Percentiles rank a stretch among this genome's conserved stretches.
Conservation (phyloP, 1,284 basidiomycete genomes). For the Phylloporus sp. region DNA sequence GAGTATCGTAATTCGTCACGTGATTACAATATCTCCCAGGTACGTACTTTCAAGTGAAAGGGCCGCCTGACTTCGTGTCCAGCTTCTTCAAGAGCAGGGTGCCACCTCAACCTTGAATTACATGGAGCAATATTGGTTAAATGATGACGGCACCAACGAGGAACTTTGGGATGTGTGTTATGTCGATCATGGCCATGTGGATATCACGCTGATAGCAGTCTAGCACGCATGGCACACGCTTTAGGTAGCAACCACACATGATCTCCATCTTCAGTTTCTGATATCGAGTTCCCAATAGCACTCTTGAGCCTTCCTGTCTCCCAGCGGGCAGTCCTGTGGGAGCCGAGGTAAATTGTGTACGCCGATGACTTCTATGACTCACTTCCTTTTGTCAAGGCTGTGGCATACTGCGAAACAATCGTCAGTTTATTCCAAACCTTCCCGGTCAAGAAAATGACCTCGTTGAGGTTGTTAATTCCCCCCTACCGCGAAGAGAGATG, state of each 20-base stretch:
- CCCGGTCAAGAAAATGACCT: no score
- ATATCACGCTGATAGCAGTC: neutral
- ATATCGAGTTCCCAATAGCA: slow-evolving; percentile 49
- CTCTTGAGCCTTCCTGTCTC: slow-evolving; percentile 66
- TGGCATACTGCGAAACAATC: slow-evolving; percentile 75
- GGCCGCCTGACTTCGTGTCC: neutral
- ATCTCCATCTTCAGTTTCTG: slow-evolving; percentile 1
- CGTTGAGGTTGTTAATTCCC: no score
- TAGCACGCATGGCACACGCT: slow-evolving; percentile 83
- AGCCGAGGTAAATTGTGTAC: slow-evolving; percentile 55
- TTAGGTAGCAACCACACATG: slow-evolving; percentile 51
- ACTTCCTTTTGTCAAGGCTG: slow-evolving; percentile 54
- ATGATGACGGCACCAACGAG: slow-evolving; percentile 67
- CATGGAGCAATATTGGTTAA: slow-evolving; percentile 76
- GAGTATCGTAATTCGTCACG: slow-evolving; percentile 72
- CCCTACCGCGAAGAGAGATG: no score
- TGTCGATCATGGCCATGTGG: no score
- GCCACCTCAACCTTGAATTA: slow-evolving; percentile 68
- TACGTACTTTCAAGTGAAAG: slow-evolving; percentile 28
- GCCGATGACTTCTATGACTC: slow-evolving; percentile 8
- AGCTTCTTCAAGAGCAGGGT: slow-evolving; percentile 69
- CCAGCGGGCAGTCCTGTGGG: slow-evolving; percentile 63
- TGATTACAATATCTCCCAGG: slow-evolving; percentile 64
- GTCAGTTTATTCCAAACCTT: slow-evolving; percentile 68
- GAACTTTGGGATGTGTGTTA: slow-evolving; percentile 72